phyloP scores from a whole-genome alignment of 495 filamentous ascomycete genomes.

The Penicillium subrubescens region DNA sequence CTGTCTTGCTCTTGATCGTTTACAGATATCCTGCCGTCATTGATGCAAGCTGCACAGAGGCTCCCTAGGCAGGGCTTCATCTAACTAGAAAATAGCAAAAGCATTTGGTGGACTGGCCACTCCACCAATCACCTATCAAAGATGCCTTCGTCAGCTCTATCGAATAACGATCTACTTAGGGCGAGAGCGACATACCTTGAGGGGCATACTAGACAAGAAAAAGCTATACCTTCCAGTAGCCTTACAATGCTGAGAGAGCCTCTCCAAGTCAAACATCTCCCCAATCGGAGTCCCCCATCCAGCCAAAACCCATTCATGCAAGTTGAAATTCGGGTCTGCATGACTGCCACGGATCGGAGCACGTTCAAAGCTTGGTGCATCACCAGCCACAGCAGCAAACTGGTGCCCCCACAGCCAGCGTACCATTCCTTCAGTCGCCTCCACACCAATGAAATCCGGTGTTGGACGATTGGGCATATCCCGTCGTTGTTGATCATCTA shows the following conservation, averaged over 20 bases:
- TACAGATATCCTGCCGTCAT: too few relatives aligned
- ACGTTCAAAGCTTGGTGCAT: slow-evolving; percentile 37
- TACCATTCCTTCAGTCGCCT: slow-evolving; percentile 36
- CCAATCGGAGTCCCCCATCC: slow-evolving; percentile 59
- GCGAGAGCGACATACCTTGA: slow-evolving; percentile 41
- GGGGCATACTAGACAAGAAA: slow-evolving; percentile 55
- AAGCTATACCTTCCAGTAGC: slow-evolving; percentile 48
- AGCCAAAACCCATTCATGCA: slow-evolving; percentile 54
- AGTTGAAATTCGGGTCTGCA: slow-evolving; percentile 25
- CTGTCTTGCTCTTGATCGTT: too few relatives aligned
- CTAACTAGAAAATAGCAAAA: slow-evolving; percentile 40
- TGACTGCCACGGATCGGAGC: slow-evolving; percentile 30
- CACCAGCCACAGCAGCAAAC: slow-evolving; percentile 52
- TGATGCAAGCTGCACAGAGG: too few relatives aligned
- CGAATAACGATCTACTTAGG: background rate
- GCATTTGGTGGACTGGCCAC: slow-evolving; percentile 49
- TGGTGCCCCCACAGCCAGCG: slow-evolving; percentile 49
- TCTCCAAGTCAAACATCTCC: slow-evolving; percentile 59
- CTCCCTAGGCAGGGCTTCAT: background rate
- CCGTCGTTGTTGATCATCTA: slow-evolving; percentile 27
- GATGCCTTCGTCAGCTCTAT: background rate
- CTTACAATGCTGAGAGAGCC: slow-evolving; percentile 45
- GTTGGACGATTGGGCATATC: slow-evolving; percentile 21
- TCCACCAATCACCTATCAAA: slow-evolving; percentile 39
- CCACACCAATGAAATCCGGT: slow-evolving; percentile 41